Percentiles rank a stretch among this genome's conserved stretches.
Conservation (phyloP, 1,284 basidiomycete genomes). For the Ustilago loliicola region DNA sequence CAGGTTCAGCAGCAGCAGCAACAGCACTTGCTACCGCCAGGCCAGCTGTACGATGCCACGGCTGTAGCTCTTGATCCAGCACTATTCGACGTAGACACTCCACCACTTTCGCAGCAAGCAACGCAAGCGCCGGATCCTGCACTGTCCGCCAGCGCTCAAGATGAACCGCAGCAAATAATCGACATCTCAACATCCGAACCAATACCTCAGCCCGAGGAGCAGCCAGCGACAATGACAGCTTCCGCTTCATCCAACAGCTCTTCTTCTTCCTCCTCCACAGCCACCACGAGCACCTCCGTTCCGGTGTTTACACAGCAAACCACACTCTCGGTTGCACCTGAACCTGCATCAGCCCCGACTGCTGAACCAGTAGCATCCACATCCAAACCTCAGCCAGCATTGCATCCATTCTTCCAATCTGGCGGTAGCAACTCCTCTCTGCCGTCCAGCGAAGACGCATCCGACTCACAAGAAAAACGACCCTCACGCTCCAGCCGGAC, state of each 20-base stretch:
- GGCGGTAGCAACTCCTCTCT: conserved; percentile 5
- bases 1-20: conserved; percentile 1
- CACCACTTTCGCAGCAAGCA: not conserved
- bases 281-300: not conserved
- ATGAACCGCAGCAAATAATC: conserved; percentile 3
- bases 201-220: not conserved
- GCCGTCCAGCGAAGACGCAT: conserved; percentile 2
- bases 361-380: not conserved
- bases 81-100: conserved; percentile 12
- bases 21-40: not conserved
- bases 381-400: conserved; percentile 11
- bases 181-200: conserved; percentile 15
- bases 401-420: conserved; percentile 37
- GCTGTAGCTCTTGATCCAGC: conserved; percentile 18
- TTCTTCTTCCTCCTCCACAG: not conserved
- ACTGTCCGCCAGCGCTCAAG: conserved; percentile 13
- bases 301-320: conserved; percentile 21
- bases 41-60: not conserved
- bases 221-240: conserved; percentile 1
- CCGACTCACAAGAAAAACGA: conserved; percentile 19
- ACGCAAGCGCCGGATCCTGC: conserved; percentile 20
- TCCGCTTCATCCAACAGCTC: conserved; percentile 3
- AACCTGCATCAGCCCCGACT: not conserved
- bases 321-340: not conserved
- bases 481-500: conserved; percentile 22